Conservation (phyloP, 2,329 filamentous ascomycete genomes). For the Eurotiales sp. region DNA sequence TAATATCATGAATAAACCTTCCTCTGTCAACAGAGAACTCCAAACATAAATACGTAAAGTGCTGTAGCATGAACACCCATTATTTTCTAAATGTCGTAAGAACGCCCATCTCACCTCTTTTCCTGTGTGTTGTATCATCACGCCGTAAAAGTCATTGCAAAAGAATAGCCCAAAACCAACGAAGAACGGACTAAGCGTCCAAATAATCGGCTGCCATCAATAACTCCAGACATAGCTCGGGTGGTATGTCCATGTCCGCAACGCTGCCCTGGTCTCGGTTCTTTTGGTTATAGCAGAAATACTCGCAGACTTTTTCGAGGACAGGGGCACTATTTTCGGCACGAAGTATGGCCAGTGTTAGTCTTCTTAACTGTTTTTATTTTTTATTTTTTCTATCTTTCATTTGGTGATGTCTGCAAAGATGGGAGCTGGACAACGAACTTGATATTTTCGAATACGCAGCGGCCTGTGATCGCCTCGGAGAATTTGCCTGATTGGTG, state of each 20-base stretch:
- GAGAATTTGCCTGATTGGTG: constrained; percentile 52
- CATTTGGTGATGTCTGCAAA: not conserved
- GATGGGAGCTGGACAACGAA: constrained; percentile 28
- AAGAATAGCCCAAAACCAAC: no score
- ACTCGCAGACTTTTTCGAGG: constrained; percentile 67
- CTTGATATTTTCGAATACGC: constrained; percentile 59
- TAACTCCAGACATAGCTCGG: constrained; percentile 62
- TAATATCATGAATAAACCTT: no score
- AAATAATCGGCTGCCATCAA: constrained; percentile 66
- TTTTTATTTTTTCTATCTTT: not conserved
- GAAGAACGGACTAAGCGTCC: constrained; percentile 45
- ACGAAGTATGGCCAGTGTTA: no score
- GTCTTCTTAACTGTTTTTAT: no score
- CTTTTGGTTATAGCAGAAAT: constrained; percentile 66
- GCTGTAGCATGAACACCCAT: no score
- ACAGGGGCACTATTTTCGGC: no score
- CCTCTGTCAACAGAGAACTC: no score
- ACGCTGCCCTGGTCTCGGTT: constrained; percentile 58
- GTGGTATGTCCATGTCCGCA: constrained; percentile 63
- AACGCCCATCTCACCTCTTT: no score
- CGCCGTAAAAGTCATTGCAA: no score
- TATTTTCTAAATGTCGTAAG: no score
- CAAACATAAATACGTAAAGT: no score
- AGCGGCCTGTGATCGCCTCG: constrained; percentile 57
- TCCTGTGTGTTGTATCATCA: no score